phyloP scores from a whole-genome alignment of 192 early-diverging fungal species.

The Entomortierella beljakovae region DNA sequence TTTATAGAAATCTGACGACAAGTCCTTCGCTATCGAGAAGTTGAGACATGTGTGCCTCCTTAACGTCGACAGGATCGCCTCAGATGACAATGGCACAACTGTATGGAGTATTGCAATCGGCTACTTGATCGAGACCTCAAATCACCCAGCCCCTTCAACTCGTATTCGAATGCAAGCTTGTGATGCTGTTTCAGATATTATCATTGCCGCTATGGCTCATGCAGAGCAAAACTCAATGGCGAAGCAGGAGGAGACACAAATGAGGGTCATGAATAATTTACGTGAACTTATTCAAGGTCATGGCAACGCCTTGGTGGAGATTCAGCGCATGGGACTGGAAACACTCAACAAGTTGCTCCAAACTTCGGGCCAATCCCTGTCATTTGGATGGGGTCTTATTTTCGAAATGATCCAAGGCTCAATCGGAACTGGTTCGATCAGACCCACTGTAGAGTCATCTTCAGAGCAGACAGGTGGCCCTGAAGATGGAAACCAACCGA shows the following conservation, averaged over 20 bases:
- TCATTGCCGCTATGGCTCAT: slow-evolving; percentile 77
- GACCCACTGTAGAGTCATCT: not conserved
- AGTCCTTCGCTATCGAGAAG: slow-evolving; percentile 83
- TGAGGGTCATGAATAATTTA: slow-evolving; percentile 71
- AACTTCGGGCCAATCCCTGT: slow-evolving; percentile 90
- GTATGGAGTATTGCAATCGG: slow-evolving; percentile 75
- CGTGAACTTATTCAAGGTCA: slow-evolving; percentile 68
- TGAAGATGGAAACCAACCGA: slow-evolving; percentile 10
- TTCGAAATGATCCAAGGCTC: slow-evolving; percentile 88
- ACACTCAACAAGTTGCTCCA: slow-evolving; percentile 92
- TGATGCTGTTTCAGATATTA: slow-evolving; percentile 78
- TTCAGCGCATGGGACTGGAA: slow-evolving; percentile 87
- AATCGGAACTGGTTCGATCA: slow-evolving; percentile 11
- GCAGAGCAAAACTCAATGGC: slow-evolving; percentile 69
- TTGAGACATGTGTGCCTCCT: slow-evolving; percentile 69
- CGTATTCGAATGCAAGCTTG: slow-evolving; percentile 82
- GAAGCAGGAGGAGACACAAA: slow-evolving; percentile 73
- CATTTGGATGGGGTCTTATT: slow-evolving; percentile 85
- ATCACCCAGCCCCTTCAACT: slow-evolving; percentile 60
- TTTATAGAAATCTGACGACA: slow-evolving; percentile 74
- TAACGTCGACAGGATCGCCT: slow-evolving; percentile 67
- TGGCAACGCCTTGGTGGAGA: slow-evolving; percentile 67
- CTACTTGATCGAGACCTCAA: slow-evolving; percentile 83
- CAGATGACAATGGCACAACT: slow-evolving; percentile 47
- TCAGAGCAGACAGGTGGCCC: slow-evolving; percentile 6